A percentile compares a stretch with the other conserved stretches of the same genome.
phyloP scores from a whole-genome alignment of 2,329 filamentous ascomycete species.

The Arthrobotrys musiformis region DNA sequence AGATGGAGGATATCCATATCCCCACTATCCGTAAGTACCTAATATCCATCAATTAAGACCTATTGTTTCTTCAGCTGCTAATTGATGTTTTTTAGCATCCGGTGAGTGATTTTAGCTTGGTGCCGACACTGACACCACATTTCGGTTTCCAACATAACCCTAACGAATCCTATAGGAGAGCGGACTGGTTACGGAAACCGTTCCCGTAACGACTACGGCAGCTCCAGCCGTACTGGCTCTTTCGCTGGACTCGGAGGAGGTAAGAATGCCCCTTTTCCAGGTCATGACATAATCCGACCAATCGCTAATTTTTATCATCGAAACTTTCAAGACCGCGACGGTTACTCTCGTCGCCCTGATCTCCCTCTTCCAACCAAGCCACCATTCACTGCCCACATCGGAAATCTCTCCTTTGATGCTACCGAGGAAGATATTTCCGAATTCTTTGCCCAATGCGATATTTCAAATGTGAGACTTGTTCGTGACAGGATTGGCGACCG shows the following conservation, averaged over 20 bases:
- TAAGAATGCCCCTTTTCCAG: not conserved
- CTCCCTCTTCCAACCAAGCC: slow-evolving; percentile 90
- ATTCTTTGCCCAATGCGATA: slow-evolving; percentile 85
- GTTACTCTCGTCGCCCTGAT: slow-evolving; percentile 75
- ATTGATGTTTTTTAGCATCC: slow-evolving; percentile 56
- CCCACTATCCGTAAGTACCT: slow-evolving; percentile 75
- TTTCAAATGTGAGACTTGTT: slow-evolving; percentile 92
- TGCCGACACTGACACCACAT: not conserved
- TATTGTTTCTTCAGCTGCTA: slow-evolving; percentile 30
- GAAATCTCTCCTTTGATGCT: slow-evolving; percentile 95
- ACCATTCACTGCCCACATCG: slow-evolving; percentile 93
- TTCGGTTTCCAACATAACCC: slow-evolving; percentile 7
- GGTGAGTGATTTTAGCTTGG: slow-evolving; percentile 26
- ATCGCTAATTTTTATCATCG: not conserved
- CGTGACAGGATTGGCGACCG: slow-evolving; percentile 94
- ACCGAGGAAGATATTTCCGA: slow-evolving; percentile 83
- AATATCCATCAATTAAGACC: not conserved
- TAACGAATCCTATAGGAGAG: slow-evolving; percentile 41
- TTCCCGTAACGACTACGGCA: slow-evolving; percentile 35
- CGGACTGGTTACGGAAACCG: slow-evolving; percentile 53
- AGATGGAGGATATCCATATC: slow-evolving; percentile 89
- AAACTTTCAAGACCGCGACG: slow-evolving; percentile 50
- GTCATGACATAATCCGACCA: not conserved
- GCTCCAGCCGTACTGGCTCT: slow-evolving; percentile 16
- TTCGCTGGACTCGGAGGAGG: slow-evolving; percentile 40